Base-by-base conservation (phyloP, 192 early-diverging fungal genomes). In the Umbelopsis vinacea region DNA sequence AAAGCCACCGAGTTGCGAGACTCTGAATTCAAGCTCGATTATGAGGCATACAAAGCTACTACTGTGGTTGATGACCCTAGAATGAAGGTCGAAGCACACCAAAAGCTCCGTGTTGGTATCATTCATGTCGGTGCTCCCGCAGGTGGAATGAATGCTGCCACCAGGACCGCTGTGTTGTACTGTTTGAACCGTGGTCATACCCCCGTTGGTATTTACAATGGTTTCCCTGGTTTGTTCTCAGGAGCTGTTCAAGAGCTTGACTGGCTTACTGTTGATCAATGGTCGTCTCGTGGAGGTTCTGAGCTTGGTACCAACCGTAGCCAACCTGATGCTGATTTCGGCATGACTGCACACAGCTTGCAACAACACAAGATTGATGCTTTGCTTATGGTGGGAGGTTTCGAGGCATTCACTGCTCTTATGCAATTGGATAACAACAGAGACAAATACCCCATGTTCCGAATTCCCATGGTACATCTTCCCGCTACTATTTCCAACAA, bases 401-500 rank as follows among this genome's bases (percentile, higher is more conserved):
- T 99, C 71, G 97, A 99, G 79, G 97, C 92, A 5, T 97, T 89
- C 80, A 92, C 91, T 23, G 85, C 93, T 2, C 83, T 94, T 67
- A 69, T 94, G 7, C 84, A 89, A 52, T 80, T 99, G 75, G 85
- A 89, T 68, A 79, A 87, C 22, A 88, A 86, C 47, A 82, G 97
- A 50, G n/a, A 70, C 6, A 79, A 89, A 73, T 99, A 96, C 76
- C 97, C 97, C 46, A 92, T 94, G 2, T 92, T 99, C 79, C 90
- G 92, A 74, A 97, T 99, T 74, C 97, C 97, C 0, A 95, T 97
- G 83, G 87, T 92, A 23, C 87, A 93, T 67, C 82, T 99, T 9
- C 97, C 97, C 7, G 97, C 97, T 14, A 99, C 97, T 0, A 90
- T 99, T 69, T 94, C 92, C 38, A 99, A 99, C 84, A 99, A 99